Percentiles rank a stretch among this genome's conserved stretches.
Conservation (phyloP, 2,329 filamentous ascomycete species). For the Rosellinia necatrix region DNA sequence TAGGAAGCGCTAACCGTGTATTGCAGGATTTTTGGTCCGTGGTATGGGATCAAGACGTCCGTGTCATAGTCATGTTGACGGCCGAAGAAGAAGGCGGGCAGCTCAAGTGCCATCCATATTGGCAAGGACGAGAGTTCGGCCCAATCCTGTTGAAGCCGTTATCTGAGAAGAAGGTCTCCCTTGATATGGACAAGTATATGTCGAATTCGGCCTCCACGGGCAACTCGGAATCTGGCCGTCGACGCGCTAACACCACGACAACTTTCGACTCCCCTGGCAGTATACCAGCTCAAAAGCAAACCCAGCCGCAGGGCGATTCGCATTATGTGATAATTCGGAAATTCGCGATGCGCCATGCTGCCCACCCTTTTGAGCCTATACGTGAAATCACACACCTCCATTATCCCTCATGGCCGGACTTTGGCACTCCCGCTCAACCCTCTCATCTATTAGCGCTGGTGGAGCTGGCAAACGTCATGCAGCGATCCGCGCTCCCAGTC, state of each 20-base stretch:
- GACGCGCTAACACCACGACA: constrained; percentile 60
- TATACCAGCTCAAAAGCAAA: constrained; percentile 36
- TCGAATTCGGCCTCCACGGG: constrained; percentile 42
- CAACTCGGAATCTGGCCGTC: constrained; percentile 49
- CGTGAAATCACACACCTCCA: constrained; percentile 94
- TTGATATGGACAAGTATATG: constrained; percentile 67
- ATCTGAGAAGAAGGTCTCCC: constrained; percentile 79
- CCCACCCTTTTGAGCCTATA: constrained; percentile 80
- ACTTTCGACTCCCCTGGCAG: constrained; percentile 42
- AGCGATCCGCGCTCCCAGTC: constrained; percentile 57
- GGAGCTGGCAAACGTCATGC: constrained; percentile 82
- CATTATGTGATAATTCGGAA: constrained; percentile 85
- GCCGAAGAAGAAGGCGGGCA: constrained; percentile 93
- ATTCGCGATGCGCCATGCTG: constrained; percentile 78
- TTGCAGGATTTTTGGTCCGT: constrained; percentile 94
- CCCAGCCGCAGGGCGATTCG: constrained; percentile 53
- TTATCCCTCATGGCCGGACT: constrained; percentile 96
- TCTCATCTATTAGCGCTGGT: constrained; percentile 84
- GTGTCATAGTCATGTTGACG: constrained; percentile 95
- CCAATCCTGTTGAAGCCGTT: constrained; percentile 74
- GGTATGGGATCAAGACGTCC: constrained; percentile 94
- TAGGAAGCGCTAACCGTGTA: constrained; percentile 35
- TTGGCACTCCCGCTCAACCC: constrained; percentile 88
- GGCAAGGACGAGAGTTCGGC: constrained; percentile 80
- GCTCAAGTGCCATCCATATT: constrained; percentile 94